Conservation (phyloP, 371 early-diverging fungal genomes). For the Circinella umbellata region DNA sequence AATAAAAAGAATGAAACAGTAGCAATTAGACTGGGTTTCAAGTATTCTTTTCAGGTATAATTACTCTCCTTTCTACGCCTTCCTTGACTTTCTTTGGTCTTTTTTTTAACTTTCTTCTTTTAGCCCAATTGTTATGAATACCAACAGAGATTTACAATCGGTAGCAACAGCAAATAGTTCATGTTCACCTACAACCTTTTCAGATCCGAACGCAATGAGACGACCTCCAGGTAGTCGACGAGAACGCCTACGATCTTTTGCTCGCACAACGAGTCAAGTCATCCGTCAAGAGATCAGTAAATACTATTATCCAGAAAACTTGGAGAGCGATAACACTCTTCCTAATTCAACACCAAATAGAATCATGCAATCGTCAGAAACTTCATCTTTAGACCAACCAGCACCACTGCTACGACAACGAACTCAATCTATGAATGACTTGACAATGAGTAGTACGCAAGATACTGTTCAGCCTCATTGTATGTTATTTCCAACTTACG, state of each 20-base stretch:
- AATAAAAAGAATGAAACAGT: too few relatives aligned
- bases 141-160: neutral
- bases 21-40: neutral
- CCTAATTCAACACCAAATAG: neutral
- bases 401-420: conserved; percentile 12
- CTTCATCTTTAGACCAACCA: neutral
- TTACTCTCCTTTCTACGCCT: neutral
- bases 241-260: conserved; percentile 35
- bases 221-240: conserved; percentile 21
- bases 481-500: conserved; percentile 49
- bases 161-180: conserved; percentile 8
- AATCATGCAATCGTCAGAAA: neutral
- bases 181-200: neutral
- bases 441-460: conserved; percentile 13
- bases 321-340: neutral
- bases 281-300: conserved; percentile 38
- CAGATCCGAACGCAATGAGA: neutral
- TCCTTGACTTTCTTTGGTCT: neutral
- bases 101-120: neutral
- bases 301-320: conserved; percentile 18
- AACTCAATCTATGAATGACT: conserved; percentile 32
- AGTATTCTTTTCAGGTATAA: neutral
- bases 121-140: neutral
- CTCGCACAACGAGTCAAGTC: conserved; percentile 24
- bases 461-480: conserved; percentile 41